A percentile compares a stretch with the other conserved stretches of the same genome.
These are phyloP conservation scores for Martensiomyces pterosporus DNA, from an alignment of 192 early-diverging fungal genomes.

Conservation along the genomic window DNA sequence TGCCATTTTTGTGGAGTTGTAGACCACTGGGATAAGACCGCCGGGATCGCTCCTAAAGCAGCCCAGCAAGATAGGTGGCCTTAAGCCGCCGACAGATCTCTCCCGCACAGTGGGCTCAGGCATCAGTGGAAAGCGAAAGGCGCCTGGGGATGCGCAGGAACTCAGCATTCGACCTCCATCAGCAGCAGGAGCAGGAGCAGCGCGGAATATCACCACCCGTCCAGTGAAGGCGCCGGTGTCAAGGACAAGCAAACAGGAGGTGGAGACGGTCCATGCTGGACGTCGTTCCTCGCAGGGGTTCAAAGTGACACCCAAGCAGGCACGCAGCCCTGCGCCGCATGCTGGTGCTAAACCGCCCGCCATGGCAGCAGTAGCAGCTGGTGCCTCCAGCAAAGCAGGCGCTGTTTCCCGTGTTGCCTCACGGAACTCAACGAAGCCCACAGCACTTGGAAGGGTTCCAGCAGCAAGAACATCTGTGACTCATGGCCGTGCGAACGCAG, in stretches of 20 bases:
- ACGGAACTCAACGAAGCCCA: too few species aligned
- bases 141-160: constrained; percentile 1
- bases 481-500: not conserved
- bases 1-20: not conserved
- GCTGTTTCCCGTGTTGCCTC: too few species aligned
- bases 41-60: constrained; percentile 35
- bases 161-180: not conserved
- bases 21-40: constrained; percentile 22
- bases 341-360: too few species aligned
- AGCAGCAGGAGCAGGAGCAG: too few species aligned
- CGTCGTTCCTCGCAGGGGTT: constrained; percentile 42
- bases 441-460: too few species aligned
- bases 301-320: constrained; percentile 29
- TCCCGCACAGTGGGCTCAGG: not conserved
- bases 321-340: not conserved
- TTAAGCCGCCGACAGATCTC: constrained; percentile 2
- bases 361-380: too few species aligned
- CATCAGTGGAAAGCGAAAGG: constrained; percentile 25
- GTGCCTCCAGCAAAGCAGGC: too few species aligned
- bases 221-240: constrained; percentile 15
- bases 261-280: constrained; percentile 26
- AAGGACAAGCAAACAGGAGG: not conserved
- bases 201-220: too few species aligned
- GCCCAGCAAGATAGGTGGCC: constrained; percentile 32
- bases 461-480: not conserved